Conservation (phyloP, 2,329 filamentous ascomycete species). For the Orbilia quercus region DNA sequence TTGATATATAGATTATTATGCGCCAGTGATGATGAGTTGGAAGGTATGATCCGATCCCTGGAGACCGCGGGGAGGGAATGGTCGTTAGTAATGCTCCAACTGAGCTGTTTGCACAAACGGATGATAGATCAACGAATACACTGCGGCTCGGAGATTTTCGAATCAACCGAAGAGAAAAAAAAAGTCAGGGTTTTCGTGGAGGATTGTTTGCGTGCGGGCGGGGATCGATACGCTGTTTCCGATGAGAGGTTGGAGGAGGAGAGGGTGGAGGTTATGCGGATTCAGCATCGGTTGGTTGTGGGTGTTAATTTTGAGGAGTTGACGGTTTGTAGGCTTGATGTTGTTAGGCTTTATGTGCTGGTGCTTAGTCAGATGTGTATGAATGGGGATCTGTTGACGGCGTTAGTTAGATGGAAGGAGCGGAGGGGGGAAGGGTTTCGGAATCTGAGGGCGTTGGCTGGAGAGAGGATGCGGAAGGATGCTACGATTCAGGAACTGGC, state of each 20-base stretch:
- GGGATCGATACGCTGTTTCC: neutral
- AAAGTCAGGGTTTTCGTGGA: neutral
- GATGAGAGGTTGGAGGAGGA: neutral
- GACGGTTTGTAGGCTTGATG: neutral
- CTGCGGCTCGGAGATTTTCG: neutral
- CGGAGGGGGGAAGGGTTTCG: neutral
- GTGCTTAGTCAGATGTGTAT: neutral
- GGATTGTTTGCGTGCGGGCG: neutral
- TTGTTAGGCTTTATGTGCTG: neutral
- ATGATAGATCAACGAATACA: neutral
- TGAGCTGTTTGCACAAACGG: neutral
- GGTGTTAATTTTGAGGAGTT: neutral
- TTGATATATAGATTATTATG: neutral
- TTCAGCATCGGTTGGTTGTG: neutral
- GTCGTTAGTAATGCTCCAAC: neutral
- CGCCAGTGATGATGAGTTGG: neutral
- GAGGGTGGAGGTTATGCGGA: neutral
- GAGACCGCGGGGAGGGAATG: neutral
- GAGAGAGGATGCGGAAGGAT: neutral
- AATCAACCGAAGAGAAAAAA: neutral
- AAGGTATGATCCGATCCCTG: neutral
- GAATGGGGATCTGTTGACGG: slow-evolving; percentile 3
- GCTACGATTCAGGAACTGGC: neutral
- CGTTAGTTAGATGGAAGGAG: slow-evolving; percentile 1
- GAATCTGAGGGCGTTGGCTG: neutral